Conservation (phyloP, 257 asterid genomes). For the Petunia secreta region DNA sequence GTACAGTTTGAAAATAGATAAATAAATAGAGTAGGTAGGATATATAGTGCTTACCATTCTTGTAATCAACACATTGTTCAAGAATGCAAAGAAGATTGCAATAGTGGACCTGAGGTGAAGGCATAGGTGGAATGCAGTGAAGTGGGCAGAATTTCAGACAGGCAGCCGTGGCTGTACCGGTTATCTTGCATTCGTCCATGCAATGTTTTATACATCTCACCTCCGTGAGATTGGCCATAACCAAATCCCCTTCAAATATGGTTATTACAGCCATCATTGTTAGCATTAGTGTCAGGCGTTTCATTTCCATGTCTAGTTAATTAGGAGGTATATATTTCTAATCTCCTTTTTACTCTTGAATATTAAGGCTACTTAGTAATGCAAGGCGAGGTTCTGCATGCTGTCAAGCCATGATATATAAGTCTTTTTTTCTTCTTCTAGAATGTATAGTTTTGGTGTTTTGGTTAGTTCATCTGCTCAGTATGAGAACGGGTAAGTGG, state of each 20-base stretch:
- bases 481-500: neutral
- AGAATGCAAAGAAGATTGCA: conserved; percentile 23
- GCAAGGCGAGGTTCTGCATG: neutral
- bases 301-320: conserved; percentile 8
- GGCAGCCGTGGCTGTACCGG: conserved; percentile 1
- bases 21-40: neutral
- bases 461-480: neutral
- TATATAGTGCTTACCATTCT: conserved; percentile 1
- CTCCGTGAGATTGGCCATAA: conserved; percentile 23
- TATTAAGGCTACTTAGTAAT: neutral
- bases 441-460: neutral
- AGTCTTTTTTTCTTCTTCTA: neutral
- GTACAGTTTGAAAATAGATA: neutral
- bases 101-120: neutral
- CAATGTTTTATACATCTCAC: conserved; percentile 20
- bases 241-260: neutral
- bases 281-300: conserved; percentile 12
- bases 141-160: conserved; percentile 28
- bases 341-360: neutral
- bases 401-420: neutral
- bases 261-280: neutral
- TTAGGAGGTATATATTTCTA: neutral
- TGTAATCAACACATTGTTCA: conserved; percentile 20
- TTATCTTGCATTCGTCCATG: conserved; percentile 21
- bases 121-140: conserved; percentile 25